These are phyloP conservation scores for Coemansia sp. DNA, from an alignment of 192 early-diverging fungal genomes.

Conservation along the genomic window DNA sequence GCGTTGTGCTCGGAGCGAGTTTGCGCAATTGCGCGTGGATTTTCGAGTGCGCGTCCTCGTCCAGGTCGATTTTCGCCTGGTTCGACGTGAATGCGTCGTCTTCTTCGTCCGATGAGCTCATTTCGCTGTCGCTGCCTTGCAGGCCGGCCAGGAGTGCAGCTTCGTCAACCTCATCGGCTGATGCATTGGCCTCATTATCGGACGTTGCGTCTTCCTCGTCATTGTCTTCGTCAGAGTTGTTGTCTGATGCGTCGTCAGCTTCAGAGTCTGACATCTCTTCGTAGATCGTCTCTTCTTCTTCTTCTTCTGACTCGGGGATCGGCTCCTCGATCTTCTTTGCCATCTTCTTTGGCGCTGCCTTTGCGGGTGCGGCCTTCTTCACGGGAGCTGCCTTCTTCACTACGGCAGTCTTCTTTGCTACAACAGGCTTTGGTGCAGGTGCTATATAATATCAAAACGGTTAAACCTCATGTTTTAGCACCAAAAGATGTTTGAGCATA, in stretches of 20 bases:
- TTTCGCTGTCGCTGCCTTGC: slow-evolving; percentile 40
- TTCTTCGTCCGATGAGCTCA: slow-evolving; percentile 31
- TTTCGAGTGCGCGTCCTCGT: slow-evolving; percentile 14
- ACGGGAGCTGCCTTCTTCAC: background rate
- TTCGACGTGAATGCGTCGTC: slow-evolving; percentile 23
- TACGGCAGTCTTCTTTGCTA: background rate
- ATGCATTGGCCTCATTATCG: slow-evolving; percentile 15
- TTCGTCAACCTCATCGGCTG: slow-evolving; percentile 38
- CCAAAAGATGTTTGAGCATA: background rate
- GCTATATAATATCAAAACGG: background rate
- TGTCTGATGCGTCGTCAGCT: slow-evolving; percentile 29
- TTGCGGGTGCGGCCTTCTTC: slow-evolving; percentile 7
- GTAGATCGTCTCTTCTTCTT: slow-evolving; percentile 49
- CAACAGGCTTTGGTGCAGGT: background rate
- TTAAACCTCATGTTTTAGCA: background rate
- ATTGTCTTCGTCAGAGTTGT: slow-evolving; percentile 25
- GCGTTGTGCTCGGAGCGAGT: slow-evolving; percentile 8
- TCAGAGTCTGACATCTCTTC: slow-evolving; percentile 45
- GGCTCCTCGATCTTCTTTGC: slow-evolving; percentile 11
- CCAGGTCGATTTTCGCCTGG: slow-evolving; percentile 21
- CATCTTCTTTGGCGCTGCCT: slow-evolving; percentile 16
- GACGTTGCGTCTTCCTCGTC: slow-evolving; percentile 10
- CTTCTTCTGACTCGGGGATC: slow-evolving; percentile 12
- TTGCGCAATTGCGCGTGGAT: slow-evolving; percentile 16
- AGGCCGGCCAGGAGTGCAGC: slow-evolving; percentile 46